phyloP scores from a whole-genome alignment of 805 yeast species.

The Blastobotrys chiropterorum region DNA sequence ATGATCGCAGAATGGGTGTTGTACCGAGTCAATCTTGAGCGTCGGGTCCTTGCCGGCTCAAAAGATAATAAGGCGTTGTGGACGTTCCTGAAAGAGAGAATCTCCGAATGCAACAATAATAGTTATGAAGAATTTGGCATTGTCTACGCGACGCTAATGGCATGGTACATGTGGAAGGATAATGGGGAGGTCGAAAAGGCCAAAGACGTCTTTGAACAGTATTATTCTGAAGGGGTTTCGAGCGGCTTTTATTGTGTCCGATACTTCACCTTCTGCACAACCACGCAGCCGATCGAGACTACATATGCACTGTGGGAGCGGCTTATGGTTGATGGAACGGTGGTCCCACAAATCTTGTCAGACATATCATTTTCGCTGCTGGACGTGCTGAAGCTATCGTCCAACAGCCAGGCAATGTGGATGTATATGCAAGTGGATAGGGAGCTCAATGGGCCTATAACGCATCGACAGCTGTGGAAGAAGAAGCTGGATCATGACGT shows the following conservation, averaged over 20 bases:
- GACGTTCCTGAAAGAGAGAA: neutral
- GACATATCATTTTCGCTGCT: conserved; percentile 27
- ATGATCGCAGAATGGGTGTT: conserved; percentile 6
- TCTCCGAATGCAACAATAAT: neutral
- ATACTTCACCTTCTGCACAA: neutral
- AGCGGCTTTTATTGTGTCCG: conserved; percentile 1
- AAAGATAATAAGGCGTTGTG: neutral
- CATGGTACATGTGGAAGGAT: conserved; percentile 8
- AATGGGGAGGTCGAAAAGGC: conserved; percentile 21
- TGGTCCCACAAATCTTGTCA: conserved; percentile 22
- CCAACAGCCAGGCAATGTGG: conserved; percentile 5
- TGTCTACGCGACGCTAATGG: conserved; percentile 9
- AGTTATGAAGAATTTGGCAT: neutral
- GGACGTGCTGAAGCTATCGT: conserved; percentile 19
- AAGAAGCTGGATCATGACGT: conserved; percentile 16
- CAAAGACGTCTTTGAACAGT: conserved; percentile 19
- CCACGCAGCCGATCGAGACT: neutral
- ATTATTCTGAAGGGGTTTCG: neutral
- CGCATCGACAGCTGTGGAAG: conserved; percentile 12
- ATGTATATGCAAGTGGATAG: conserved; percentile 18
- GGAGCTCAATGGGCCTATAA: conserved; percentile 23
- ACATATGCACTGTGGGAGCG: conserved; percentile 8
- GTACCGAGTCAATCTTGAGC: conserved; percentile 24
- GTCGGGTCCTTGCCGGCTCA: conserved; percentile 12
- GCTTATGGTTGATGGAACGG: conserved; percentile 19